phyloP scores from a whole-genome alignment of 1,139 yeast genomes.

The Suhomyces maxii region DNA sequence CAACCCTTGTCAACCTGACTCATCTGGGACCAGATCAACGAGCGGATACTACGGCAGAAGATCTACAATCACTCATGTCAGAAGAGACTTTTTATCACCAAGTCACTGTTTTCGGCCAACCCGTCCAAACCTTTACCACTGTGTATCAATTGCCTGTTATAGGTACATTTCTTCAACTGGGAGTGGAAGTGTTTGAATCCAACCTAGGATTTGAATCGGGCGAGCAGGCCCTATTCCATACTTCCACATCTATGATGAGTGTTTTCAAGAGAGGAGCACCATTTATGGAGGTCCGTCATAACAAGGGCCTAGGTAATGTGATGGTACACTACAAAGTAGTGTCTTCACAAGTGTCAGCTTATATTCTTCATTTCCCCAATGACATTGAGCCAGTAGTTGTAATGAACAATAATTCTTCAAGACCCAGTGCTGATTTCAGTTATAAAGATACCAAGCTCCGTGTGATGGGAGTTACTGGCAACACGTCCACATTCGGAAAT shows the following conservation, averaged over 20 bases:
- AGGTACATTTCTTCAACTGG: constrained; percentile 30
- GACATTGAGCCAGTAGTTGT: constrained; percentile 21
- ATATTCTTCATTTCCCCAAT: constrained; percentile 28
- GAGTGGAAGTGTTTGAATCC: constrained; percentile 26
- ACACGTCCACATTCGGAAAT: constrained; percentile 41
- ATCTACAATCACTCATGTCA: constrained; percentile 17
- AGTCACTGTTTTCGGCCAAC: constrained; percentile 24
- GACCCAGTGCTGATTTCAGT: constrained; percentile 37
- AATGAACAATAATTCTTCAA: constrained; percentile 34
- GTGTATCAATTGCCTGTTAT: constrained; percentile 26
- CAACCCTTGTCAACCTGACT: constrained; percentile 14
- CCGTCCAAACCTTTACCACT: constrained; percentile 19
- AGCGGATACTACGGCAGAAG: constrained; percentile 4
- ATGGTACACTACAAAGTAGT: constrained; percentile 35
- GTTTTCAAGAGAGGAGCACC: constrained; percentile 37
- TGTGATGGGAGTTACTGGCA: constrained; percentile 37
- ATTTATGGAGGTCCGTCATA: constrained; percentile 27
- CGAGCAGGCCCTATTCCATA: constrained; percentile 16
- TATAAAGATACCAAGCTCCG: constrained; percentile 33
- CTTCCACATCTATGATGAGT: constrained; percentile 30
- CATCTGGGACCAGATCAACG: neutral
- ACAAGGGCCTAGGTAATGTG: constrained; percentile 6
- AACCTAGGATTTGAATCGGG: constrained; percentile 18
- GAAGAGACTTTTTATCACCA: constrained; percentile 32
- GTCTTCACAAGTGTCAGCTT: constrained; percentile 36